Evolutionary conservation across 129 eudicot genomes (phyloP).

Genomic region (Arctium minus): DNA sequence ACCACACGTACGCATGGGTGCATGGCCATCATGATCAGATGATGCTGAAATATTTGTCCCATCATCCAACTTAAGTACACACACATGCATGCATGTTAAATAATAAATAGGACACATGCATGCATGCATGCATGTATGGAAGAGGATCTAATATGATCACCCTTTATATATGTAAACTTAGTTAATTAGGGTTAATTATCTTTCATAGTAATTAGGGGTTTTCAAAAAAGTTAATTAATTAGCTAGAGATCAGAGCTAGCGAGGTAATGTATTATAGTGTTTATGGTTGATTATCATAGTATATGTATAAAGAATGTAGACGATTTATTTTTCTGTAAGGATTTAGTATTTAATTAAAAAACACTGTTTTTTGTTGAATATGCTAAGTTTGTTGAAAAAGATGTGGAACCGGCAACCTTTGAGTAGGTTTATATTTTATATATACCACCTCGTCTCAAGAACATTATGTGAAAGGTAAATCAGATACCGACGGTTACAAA

Average conservation of each 20-base stretch:
- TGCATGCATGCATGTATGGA: background rate
- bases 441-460: too few species aligned
- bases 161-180: background rate
- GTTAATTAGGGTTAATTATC: background rate
- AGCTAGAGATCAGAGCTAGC: background rate
- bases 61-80: constrained; percentile 3
- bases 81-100: constrained; percentile 1
- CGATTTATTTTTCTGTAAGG: background rate
- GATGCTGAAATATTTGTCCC: constrained; percentile 46
- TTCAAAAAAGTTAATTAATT: background rate
- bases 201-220: background rate
- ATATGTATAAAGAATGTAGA: background rate
- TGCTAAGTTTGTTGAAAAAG: background rate
- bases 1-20: constrained; percentile 62
- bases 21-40: constrained; percentile 29
- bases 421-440: background rate
- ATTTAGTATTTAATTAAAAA: background rate
- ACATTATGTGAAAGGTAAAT: too few species aligned
- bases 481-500: too few species aligned
- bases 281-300: background rate
- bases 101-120: background rate
- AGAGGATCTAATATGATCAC: background rate
- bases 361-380: background rate
- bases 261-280: background rate
- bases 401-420: background rate